Percentiles rank a stretch among this genome's conserved stretches.
phyloP scores from a whole-genome alignment of 83 land plant genomes.

The Diphasiastrum complanatum region DNA sequence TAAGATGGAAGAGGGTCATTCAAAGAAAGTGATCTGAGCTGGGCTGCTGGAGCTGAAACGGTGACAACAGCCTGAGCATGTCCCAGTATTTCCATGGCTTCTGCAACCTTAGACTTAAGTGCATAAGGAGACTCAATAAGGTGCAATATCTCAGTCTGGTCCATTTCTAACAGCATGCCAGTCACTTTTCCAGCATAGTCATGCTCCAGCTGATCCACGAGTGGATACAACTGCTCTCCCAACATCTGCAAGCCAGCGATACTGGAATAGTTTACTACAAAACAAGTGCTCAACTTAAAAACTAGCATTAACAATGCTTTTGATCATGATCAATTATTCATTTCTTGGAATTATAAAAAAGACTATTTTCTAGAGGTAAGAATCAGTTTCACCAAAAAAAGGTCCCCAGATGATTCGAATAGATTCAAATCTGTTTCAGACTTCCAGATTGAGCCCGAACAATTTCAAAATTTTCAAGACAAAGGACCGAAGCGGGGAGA shows the following conservation, averaged over 20 bases:
- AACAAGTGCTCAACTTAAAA: not conserved
- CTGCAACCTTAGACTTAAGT: slow-evolving; percentile 62
- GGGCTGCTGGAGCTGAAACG: slow-evolving; percentile 33
- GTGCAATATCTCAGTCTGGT: slow-evolving; percentile 72
- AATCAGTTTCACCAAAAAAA: no score
- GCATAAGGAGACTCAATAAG: slow-evolving; percentile 75
- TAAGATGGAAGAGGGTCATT: not conserved
- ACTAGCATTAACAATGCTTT: not conserved
- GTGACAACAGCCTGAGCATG: slow-evolving; percentile 36
- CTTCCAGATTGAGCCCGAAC: no score
- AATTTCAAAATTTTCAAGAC: no score
- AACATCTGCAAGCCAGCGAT: slow-evolving; percentile 72
- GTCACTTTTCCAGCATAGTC: slow-evolving; percentile 56
- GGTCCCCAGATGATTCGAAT: no score
- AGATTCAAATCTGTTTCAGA: no score
- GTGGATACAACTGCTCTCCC: slow-evolving; percentile 72
- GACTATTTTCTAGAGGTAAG: no score
- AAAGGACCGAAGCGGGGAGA: no score
- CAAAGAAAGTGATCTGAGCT: slow-evolving; percentile 29
- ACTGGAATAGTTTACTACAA: not conserved
- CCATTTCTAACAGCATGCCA: slow-evolving; percentile 79
- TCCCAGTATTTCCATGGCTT: slow-evolving; percentile 75
- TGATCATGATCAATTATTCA: no score
- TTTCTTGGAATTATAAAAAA: no score
- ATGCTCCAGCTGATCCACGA: slow-evolving; percentile 60